Conservation (phyloP, 176 grass and related monocot species). For the Carex scoparia region DNA sequence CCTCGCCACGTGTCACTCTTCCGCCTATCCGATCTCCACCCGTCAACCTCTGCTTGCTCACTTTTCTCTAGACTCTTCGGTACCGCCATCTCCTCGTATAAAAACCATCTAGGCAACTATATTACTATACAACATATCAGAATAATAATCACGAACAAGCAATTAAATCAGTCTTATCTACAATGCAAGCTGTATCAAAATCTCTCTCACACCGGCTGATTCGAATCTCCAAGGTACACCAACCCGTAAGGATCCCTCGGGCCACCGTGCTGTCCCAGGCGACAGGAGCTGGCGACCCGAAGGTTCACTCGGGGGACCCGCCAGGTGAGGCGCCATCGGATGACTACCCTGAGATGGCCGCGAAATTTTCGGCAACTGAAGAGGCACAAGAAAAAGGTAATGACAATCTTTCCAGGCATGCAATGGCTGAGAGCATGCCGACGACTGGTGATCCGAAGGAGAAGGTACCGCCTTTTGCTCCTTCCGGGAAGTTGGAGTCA, state of each 20-base stretch:
- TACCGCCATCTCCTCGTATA: neutral
- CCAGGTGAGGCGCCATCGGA: conserved; percentile 23
- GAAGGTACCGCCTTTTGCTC: conserved; percentile 45
- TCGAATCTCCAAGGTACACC: neutral
- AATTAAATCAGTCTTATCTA: neutral
- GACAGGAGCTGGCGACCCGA: conserved; percentile 11
- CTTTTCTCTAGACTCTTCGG: conserved; percentile 24
- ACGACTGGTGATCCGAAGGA: neutral
- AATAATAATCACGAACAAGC: neutral
- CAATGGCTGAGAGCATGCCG: neutral
- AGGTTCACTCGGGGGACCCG: conserved; percentile 38
- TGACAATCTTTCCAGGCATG: neutral
- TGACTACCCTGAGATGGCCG: conserved; percentile 32
- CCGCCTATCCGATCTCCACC: neutral
- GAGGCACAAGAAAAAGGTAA: neutral
- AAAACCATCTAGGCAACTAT: neutral
- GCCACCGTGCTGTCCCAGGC: conserved; percentile 19
- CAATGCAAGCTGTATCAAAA: conserved; percentile 9
- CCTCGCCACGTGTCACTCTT: conserved; percentile 26
- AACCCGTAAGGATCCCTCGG: neutral
- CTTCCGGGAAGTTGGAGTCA: conserved; percentile 40
- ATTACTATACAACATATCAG: neutral
- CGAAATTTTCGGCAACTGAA: conserved; percentile 38
- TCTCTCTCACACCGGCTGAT: conserved; percentile 1
- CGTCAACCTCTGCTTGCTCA: neutral